phyloP scores from a whole-genome alignment of 2,329 filamentous ascomycete genomes.

The Pezicula neosporulosa region DNA sequence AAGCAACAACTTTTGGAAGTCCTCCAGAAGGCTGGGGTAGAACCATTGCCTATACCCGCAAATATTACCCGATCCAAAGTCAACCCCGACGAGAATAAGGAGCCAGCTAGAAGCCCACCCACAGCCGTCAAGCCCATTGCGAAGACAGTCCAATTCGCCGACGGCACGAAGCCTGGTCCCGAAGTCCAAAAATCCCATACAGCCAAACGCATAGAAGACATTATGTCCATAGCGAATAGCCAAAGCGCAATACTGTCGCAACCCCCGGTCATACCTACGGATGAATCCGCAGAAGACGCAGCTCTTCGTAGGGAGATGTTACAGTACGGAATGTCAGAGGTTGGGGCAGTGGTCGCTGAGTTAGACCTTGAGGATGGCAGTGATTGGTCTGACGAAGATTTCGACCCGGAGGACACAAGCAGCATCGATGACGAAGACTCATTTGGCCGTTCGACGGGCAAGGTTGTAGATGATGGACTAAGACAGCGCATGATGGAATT shows the following conservation, averaged over 20 bases:
- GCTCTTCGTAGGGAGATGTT: conserved; percentile 83
- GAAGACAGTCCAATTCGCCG: conserved; percentile 62
- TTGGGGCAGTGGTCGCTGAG: conserved; percentile 89
- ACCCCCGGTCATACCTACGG: conserved; percentile 60
- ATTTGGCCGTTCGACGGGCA: conserved; percentile 68
- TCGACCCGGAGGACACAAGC: conserved; percentile 49
- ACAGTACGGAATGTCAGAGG: conserved; percentile 81
- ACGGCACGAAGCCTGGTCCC: conserved; percentile 50
- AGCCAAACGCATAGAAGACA: conserved; percentile 43
- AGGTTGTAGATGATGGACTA: conserved; percentile 67
- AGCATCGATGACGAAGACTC: conserved; percentile 62
- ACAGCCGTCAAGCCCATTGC: conserved; percentile 28
- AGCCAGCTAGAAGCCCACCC: not conserved
- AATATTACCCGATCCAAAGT: conserved; percentile 6
- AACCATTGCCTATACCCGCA: conserved; percentile 35
- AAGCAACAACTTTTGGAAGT: conserved; percentile 68
- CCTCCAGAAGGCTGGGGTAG: conserved; percentile 72
- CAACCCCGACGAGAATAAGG: not conserved
- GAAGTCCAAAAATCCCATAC: conserved; percentile 22
- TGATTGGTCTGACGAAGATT: conserved; percentile 51
- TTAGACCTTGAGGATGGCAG: conserved; percentile 73
- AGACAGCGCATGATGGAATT: conserved; percentile 80
- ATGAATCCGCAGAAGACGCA: conserved; percentile 79
- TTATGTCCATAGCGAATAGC: conserved; percentile 54
- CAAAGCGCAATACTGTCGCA: conserved; percentile 39